These are phyloP conservation scores for Clohesyomyces aquaticus DNA, from an alignment of 495 filamentous ascomycete species.

Conservation along the genomic window DNA sequence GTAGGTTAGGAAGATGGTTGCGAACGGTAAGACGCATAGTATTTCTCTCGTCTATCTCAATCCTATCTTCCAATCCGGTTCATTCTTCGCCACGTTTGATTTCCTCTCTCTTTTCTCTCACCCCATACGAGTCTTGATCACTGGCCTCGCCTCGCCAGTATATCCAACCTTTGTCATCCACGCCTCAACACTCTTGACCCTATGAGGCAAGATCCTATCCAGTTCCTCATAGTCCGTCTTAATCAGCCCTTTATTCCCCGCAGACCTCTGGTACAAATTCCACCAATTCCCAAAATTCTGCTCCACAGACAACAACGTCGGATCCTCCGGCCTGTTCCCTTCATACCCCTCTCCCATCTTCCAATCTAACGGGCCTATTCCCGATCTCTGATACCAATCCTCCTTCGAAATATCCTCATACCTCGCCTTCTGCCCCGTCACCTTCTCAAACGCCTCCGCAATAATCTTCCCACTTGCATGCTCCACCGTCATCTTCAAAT, in stretches of 20 bases:
- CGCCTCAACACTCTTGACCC: conserved; percentile 30
- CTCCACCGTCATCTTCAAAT: conserved; percentile 22
- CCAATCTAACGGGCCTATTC: conserved; percentile 3
- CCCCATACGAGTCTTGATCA: conserved; percentile 16
- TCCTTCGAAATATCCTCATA: conserved; percentile 16
- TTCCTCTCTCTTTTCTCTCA: background rate
- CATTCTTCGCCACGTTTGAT: too few relatives aligned
- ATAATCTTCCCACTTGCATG: conserved; percentile 16
- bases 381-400: conserved; percentile 2
- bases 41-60: background rate
- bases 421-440: conserved; percentile 28
- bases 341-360: conserved; percentile 16
- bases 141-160: conserved; percentile 19
- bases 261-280: conserved; percentile 28
- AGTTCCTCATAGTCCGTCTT: conserved; percentile 28
- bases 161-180: conserved; percentile 35
- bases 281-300: conserved; percentile 35
- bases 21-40: too few relatives aligned
- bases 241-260: conserved; percentile 21
- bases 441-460: conserved; percentile 19
- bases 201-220: conserved; percentile 21
- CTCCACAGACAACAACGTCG: conserved; percentile 24
- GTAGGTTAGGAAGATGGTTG: too few relatives aligned
- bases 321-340: conserved; percentile 17
- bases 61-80: background rate